A percentile compares a stretch with the other conserved stretches of the same genome.
Evolutionary conservation across 352 stramenopile genomes (phyloP).

Genomic region (Phytophthora hibernalis): DNA sequence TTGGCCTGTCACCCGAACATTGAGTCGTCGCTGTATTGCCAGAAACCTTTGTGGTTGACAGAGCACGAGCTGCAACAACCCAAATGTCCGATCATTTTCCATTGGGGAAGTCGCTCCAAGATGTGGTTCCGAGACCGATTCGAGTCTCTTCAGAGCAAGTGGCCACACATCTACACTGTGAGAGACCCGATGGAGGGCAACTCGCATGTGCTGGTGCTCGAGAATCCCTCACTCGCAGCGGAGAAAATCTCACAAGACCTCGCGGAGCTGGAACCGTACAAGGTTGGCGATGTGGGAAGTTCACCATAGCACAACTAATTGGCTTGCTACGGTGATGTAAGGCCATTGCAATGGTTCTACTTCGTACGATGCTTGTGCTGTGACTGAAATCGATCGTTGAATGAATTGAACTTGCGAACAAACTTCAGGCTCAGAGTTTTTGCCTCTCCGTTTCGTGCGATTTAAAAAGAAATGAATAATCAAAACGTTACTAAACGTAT

Average conservation of each 20-base stretch:
- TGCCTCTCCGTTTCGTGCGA: too few species aligned
- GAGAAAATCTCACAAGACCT: slow-evolving; percentile 52
- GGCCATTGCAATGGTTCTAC: too few species aligned
- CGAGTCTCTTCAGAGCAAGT: slow-evolving; percentile 29
- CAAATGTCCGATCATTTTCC: slow-evolving; percentile 49
- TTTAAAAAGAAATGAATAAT: too few species aligned
- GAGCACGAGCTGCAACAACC: slow-evolving; percentile 44
- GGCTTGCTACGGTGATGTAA: too few species aligned
- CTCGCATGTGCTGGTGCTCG: slow-evolving; percentile 59
- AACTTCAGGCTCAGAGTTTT: too few species aligned
- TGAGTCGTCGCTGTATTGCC: slow-evolving; percentile 56
- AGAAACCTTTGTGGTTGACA: slow-evolving; percentile 41
- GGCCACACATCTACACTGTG: slow-evolving; percentile 55
- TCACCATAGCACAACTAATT: not conserved
- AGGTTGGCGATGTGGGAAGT: not conserved
- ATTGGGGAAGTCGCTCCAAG: slow-evolving; percentile 55
- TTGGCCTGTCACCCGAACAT: slow-evolving; percentile 52
- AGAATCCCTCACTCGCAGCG: slow-evolving; percentile 49
- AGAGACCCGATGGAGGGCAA: slow-evolving; percentile 43
- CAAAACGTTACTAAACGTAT: too few species aligned
- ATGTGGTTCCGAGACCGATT: slow-evolving; percentile 49
- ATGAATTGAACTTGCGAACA: too few species aligned
- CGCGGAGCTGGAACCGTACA: slow-evolving; percentile 29
- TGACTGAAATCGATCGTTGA: too few species aligned
- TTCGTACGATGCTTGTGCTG: too few species aligned